phyloP scores from a whole-genome alignment of 495 filamentous ascomycete genomes.

The Amphirosellinia nigrospora region DNA sequence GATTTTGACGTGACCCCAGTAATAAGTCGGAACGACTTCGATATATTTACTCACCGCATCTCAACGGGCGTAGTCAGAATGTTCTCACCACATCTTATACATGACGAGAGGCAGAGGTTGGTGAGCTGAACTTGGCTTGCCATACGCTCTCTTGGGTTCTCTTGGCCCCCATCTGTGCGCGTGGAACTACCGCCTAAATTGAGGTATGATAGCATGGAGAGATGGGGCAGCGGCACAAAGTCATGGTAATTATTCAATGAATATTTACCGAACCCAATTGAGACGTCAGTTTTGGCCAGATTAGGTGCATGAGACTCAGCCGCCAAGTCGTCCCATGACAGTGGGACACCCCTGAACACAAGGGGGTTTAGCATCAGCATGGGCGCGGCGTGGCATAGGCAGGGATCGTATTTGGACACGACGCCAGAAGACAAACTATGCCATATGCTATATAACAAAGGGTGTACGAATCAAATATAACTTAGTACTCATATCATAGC shows the following conservation, averaged over 20 bases:
- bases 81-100: conserved; percentile 6
- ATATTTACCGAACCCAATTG: not conserved
- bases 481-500: no score
- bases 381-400: conserved; percentile 5
- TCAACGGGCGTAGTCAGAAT: conserved; percentile 8
- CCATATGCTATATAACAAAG: not conserved
- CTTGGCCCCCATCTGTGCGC: conserved; percentile 4
- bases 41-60: conserved; percentile 13
- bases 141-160: not conserved
- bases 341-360: conserved; percentile 16
- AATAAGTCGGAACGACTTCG: not conserved
- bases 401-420: not conserved
- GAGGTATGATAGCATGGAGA: not conserved
- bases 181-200: conserved; percentile 12
- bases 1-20: conserved; percentile 10
- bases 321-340: conserved; percentile 22
- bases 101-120: conserved; percentile 4
- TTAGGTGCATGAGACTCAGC: conserved; percentile 17
- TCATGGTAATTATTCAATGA: not conserved
- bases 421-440: not conserved
- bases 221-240: not conserved
- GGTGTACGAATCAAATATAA: no score
- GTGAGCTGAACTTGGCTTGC: conserved; percentile 15
- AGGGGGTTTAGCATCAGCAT: conserved; percentile 14
- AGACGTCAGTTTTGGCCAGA: conserved; percentile 12